These are phyloP conservation scores for Cyclostephanos tholiformis DNA, from an alignment of 108 stramenopile species.

Conservation along the genomic window DNA sequence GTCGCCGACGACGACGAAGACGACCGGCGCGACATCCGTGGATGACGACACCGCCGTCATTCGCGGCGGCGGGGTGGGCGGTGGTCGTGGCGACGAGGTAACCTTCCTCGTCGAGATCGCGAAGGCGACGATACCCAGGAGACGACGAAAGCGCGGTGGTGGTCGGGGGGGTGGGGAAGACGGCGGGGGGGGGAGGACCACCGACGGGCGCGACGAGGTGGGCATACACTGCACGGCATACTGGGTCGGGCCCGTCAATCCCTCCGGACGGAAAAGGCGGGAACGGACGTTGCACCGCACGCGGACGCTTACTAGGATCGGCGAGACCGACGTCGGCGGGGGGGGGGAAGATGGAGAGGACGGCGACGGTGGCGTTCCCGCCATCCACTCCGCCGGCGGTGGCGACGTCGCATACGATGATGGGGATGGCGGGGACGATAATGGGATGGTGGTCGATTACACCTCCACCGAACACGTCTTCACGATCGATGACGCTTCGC, in stretches of 20 bases:
- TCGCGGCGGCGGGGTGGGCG: not conserved
- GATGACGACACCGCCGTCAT: too few species aligned
- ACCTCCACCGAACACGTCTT: constrained; percentile 25
- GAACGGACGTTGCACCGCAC: constrained; percentile 35
- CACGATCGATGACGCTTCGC: constrained; percentile 31
- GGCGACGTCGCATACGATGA: not conserved
- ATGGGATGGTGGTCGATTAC: constrained; percentile 3
- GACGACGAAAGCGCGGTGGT: not conserved
- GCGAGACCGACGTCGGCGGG: not conserved
- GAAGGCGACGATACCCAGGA: constrained; percentile 29
- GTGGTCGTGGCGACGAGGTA: not conserved
- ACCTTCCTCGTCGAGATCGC: constrained; percentile 42
- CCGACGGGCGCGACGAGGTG: not conserved
- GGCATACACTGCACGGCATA: constrained; percentile 45
- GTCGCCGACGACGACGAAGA: too few species aligned
- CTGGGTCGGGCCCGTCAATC: constrained; percentile 30
- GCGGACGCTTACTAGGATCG: constrained; percentile 25
- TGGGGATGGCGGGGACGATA: not conserved
- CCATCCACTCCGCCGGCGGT: not conserved
- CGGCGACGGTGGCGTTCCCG: not conserved
- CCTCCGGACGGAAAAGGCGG: constrained; percentile 15
- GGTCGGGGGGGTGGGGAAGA: not conserved
- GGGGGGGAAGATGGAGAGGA: not conserved
- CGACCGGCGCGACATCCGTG: too few species aligned
- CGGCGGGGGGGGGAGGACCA: constrained; percentile 7